phyloP scores from a whole-genome alignment of 345 rosid species.

The Populus alba region DNA sequence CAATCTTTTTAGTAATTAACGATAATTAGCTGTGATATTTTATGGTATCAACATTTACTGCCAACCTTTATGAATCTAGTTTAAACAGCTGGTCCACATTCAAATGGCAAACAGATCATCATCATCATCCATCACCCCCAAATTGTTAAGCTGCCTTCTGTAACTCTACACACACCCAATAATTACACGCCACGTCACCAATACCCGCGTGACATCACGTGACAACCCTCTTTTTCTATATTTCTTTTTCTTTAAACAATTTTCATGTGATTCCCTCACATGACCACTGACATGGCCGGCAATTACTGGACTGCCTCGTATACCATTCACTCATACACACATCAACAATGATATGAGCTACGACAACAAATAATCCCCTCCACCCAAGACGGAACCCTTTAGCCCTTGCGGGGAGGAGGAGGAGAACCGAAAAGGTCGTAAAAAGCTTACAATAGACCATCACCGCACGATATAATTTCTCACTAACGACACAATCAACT shows the following conservation, averaged over 20 bases:
- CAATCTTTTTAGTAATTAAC: not conserved
- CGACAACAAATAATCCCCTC: too few species aligned
- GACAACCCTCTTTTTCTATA: not conserved
- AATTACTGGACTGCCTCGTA: conserved; percentile 4
- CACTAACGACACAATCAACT: too few species aligned
- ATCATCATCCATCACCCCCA: not conserved
- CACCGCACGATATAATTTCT: too few species aligned
- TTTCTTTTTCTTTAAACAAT: not conserved
- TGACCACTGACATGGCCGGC: conserved; percentile 38
- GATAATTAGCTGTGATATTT: not conserved
- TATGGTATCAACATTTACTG: too few species aligned
- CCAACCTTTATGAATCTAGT: too few species aligned
- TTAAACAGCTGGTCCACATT: not conserved
- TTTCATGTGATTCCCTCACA: conserved; percentile 31
- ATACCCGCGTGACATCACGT: conserved; percentile 19
- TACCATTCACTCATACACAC: not conserved
- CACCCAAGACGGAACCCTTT: too few species aligned
- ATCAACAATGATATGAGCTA: too few species aligned
- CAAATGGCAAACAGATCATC: not conserved
- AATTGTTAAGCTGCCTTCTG: not conserved
- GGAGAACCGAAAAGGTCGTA: too few species aligned
- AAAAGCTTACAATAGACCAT: too few species aligned
- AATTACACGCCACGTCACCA: conserved; percentile 14
- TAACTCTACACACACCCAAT: not conserved
- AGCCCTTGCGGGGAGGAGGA: too few species aligned